These are phyloP conservation scores for Paracamarosporium sp. DNA, from an alignment of 2,329 filamentous ascomycete genomes.

Conservation along the genomic window DNA sequence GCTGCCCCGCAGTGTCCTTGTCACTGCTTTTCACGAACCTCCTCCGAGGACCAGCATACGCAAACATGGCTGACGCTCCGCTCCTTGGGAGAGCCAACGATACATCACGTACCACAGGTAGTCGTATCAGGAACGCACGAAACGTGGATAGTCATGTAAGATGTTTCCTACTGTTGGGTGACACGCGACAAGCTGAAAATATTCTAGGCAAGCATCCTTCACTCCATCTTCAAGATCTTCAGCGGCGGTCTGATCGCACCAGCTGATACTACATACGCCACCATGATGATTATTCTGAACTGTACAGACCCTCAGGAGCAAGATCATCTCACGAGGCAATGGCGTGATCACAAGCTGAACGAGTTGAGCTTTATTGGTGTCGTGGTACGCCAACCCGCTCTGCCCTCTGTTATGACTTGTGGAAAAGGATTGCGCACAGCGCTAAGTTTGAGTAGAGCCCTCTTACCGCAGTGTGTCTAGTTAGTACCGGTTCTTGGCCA, in stretches of 20 bases:
- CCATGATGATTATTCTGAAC: slow-evolving; percentile 13
- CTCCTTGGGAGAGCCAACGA: slow-evolving; percentile 9
- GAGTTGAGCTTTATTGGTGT: slow-evolving; percentile 14
- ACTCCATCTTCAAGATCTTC: slow-evolving; percentile 12
- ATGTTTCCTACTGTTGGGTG: not conserved
- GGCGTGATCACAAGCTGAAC: slow-evolving; percentile 15
- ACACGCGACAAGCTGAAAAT: not conserved
- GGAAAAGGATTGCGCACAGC: too few species aligned
- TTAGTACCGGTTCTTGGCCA: slow-evolving; percentile 10
- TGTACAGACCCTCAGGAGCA: slow-evolving; percentile 3
- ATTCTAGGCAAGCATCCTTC: slow-evolving; percentile 2
- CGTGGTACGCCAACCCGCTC: slow-evolving; percentile 5
- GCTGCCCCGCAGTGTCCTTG: not conserved
- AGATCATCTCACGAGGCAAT: slow-evolving; percentile 8
- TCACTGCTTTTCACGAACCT: not conserved
- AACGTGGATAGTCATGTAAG: slow-evolving; percentile 10
- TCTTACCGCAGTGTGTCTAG: slow-evolving; percentile 12
- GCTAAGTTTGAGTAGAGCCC: slow-evolving; percentile 4
- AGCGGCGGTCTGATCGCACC: slow-evolving; percentile 11
- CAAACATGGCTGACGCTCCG: slow-evolving; percentile 12
- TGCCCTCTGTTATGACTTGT: not conserved
- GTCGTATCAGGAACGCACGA: slow-evolving; percentile 2
- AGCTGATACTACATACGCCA: slow-evolving; percentile 13
- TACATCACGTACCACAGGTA: slow-evolving; percentile 6
- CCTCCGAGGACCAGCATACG: not conserved